A percentile compares a stretch with the other conserved stretches of the same genome.
These are phyloP conservation scores for Cutaneotrichosporon cavernicola DNA, from an alignment of 1,284 basidiomycete genomes.

Conservation along the genomic window DNA sequence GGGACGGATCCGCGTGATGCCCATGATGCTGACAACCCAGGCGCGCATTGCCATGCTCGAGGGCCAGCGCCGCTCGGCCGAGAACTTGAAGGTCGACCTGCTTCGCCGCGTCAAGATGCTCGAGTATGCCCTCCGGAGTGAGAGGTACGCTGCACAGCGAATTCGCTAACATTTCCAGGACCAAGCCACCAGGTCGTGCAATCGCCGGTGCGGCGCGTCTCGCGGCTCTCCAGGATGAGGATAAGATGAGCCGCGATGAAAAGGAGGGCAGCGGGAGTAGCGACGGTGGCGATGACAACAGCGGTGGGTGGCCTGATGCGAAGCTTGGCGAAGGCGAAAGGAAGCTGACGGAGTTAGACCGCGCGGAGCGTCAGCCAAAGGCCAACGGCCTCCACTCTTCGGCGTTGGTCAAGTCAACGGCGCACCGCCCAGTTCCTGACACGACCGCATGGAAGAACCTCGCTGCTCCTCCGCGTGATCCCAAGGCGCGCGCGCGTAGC, in stretches of 20 bases:
- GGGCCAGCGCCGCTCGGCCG: conserved; percentile 91
- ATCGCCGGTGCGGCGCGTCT: conserved; percentile 45
- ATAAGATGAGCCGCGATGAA: conserved; percentile 37
- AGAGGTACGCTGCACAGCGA: conserved; percentile 64
- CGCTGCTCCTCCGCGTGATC: conserved; percentile 70
- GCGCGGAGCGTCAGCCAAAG: conserved; percentile 25
- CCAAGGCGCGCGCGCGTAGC: conserved; percentile 88
- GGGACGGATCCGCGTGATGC: conserved; percentile 2
- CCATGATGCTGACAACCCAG: conserved; percentile 52
- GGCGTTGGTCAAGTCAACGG: conserved; percentile 28
- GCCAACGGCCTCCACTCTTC: conserved; percentile 35
- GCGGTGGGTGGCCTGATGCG: conserved; percentile 19
- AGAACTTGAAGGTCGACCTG: conserved; percentile 94
- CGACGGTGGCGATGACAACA: conserved; percentile 43
- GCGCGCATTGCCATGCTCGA: conserved; percentile 96
- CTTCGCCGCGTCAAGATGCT: conserved; percentile 98
- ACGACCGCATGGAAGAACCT: conserved; percentile 63
- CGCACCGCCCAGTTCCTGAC: conserved; percentile 30
- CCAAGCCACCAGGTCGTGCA: conserved; percentile 56
- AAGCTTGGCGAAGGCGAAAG: not conserved
- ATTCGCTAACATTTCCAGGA: conserved; percentile 55
- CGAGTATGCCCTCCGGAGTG: conserved; percentile 90
- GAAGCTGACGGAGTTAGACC: conserved; percentile 9
- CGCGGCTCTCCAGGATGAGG: conserved; percentile 50
- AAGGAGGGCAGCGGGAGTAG: conserved; percentile 48